Evolutionary conservation across 345 rosid genomes (phyloP), one percentile per base, ranked within the genome.

Genomic region (Acer negundo): DNA sequence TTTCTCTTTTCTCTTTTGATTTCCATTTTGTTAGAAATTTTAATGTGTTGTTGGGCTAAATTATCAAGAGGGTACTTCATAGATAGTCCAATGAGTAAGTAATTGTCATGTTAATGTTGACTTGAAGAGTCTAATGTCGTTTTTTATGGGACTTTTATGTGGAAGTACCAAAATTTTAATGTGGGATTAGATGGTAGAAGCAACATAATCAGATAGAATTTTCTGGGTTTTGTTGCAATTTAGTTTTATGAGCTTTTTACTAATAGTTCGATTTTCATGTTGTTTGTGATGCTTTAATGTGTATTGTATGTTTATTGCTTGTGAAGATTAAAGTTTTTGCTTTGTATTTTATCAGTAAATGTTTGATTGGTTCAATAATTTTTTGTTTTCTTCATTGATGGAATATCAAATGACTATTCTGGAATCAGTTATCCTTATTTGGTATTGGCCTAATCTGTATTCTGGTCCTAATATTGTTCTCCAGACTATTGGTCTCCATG

Each of bases 401-500:
- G 38, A 75, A 49, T 9, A 46, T 62, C 12, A 42, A 31, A 64
- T 11, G 46, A 51, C n/a, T 49, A 11, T 9, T 46, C 26, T 63
- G 10, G 26, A 17, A 46, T 28, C 31, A 28, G 31, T 28, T 28
- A 28, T 62, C 6, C 3, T 2, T 44, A 62, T 53, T 42, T 74
- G 17, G 63, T 69, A 58, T 15, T 61, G 28, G 31, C 69, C 65
- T 19, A 80, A 10, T 47, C 13, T 38, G 76, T 64, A 64, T 69
- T 12, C 19, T 31, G 56, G 59, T 71, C 31, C 3, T 73, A 72
- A 49, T 75, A 68, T 76, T 85, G 70, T 59, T 59, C 81, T 80
- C 56, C 87, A 95, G 98, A 87, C 65, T 12, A 78, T 79, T 31
- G 70, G 77, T 70, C 59, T 72, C 62, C 51, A 69, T 72, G 72